These are phyloP conservation scores for Leptographium galeiforme DNA, from an alignment of 2,329 filamentous ascomycete species.

Conservation along the genomic window DNA sequence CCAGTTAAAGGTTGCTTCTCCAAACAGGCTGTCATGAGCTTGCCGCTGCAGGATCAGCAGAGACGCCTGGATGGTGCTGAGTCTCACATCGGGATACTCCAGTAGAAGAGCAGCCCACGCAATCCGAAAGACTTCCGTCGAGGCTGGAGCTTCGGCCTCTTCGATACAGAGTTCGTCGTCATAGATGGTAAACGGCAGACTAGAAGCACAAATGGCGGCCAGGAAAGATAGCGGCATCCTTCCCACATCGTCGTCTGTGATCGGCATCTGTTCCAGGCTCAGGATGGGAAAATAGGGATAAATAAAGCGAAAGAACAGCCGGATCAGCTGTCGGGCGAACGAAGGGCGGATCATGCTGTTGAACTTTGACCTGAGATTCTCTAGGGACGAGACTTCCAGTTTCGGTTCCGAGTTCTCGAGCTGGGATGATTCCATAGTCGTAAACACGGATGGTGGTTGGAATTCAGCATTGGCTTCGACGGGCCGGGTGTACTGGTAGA, in stretches of 20 bases:
- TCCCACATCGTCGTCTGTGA: neutral
- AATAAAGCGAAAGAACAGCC: conserved; percentile 1
- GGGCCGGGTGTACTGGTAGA: neutral
- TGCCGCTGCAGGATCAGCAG: conserved; percentile 3
- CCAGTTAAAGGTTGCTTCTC: neutral
- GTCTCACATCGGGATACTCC: neutral
- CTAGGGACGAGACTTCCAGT: too few relatives aligned
- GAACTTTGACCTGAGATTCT: too few relatives aligned
- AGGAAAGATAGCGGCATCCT: conserved; percentile 1
- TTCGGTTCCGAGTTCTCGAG: too few relatives aligned
- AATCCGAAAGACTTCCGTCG: neutral
- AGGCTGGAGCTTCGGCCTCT: neutral
- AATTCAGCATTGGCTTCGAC: too few relatives aligned
- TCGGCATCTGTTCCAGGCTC: neutral
- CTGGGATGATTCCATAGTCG: too few relatives aligned
- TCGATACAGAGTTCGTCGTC: conserved; percentile 1
- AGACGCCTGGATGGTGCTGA: conserved; percentile 1
- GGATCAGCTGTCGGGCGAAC: neutral
- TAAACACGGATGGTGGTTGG: too few relatives aligned
- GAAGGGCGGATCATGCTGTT: too few relatives aligned
- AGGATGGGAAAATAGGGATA: neutral
- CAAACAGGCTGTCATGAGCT: neutral
- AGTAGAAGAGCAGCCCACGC: neutral
- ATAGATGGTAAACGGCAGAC: conserved; percentile 1
- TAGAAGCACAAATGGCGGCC: conserved; percentile 2